Evolutionary conservation across 495 filamentous ascomycete species (phyloP), one percentile per base, ranked within the genome.

Genomic region (Cercophora scortea): DNA sequence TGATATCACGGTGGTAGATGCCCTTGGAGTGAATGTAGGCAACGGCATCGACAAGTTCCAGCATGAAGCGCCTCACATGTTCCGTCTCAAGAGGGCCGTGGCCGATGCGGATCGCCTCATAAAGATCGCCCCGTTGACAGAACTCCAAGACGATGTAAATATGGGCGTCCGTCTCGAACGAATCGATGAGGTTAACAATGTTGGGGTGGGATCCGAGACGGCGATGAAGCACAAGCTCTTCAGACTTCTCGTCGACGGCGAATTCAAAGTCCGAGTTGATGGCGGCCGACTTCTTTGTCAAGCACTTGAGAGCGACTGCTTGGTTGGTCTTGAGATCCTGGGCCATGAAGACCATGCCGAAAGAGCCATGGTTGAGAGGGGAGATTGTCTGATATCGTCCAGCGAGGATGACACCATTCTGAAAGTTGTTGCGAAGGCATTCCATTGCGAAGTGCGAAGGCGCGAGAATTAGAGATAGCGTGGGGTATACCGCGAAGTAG

Each of bases 1-100:
- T 98, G 80, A 98, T 96, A 69, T 98, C 93, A 52, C 93, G 90
- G 67, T 98, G 93, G 69, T 91, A 96, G 60, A 97, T 78, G 54
- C 89, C 90, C 63, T 90, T 90, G 56, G 78, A 72, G 64, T 98
- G 93, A 77, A 96, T 89, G 69, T 87, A 89, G 45, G 89, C 84
- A 49, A 98, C 85, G 41, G 94, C 90, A 63, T 86, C 84, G 47
- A 98, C 77, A 17, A 98, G 81, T 70, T 98, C 84, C 44, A 96
- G 74, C 94, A 98, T 97, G 77, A 96, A 94, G 38, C 88, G 87
- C 45, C 92, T 87, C 49, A 98, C 93, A 68, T 97, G 90, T 60
- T 96, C 89, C 34, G 93, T 98, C 72, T 96, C 88, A 57, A 93
- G 62, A 6, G 93, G 94, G 34, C 93, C 93, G 56, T 84, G 85